Evolutionary conservation across 1,284 basidiomycete genomes (phyloP), one percentile per base, ranked within the genome.

Genomic region (Apiotrichum brassicae): DNA sequence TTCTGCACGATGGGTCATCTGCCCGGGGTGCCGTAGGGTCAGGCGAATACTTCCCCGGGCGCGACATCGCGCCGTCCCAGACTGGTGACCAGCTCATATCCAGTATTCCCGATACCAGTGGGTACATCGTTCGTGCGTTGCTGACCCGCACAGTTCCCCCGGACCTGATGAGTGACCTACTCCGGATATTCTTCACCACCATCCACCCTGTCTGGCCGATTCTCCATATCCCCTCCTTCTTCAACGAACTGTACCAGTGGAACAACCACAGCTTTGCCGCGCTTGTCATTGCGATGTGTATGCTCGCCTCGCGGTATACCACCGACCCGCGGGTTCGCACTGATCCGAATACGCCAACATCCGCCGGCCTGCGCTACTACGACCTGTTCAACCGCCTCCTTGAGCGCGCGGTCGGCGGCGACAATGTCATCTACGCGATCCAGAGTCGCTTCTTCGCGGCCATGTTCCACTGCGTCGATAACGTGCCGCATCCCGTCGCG

Each of bases 171-270:
- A 49, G 41, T 20, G 48, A 48, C 19, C 33, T 50, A 19, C 32
- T 51, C 6, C n/a, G 46, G 22, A 48, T 54, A 20, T 54, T 54
- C 37, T 58, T 58, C 50, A 43, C 36, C 3, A 46, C 46, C n/a
- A 40, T 58, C 11, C 53, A 58, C 26, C 56, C 53, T 2, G 41
- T 46, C 11, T 58, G 56, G 56, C 56, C 56, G 7, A 54, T 58
- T 30, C 36, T 58, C 9, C 56, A 58, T 26, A 46, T 48, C 6
- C 49, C 56, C 12, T 49, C 43, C 9, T 58, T 58, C 33, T 49
- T 54, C 24, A 19, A 42, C 16, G 48, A 49, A 24, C 33, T 54
- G 1, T 35, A 47, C n/a, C 48, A 44, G 14, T 48, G 45, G 43
- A 22, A 48, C 22, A 41, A 47, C 28, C 46, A 54, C 33, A 33